Evolutionary conservation across 257 asterid genomes (phyloP), one percentile per base, ranked within the genome.

Genomic region (Knoxia roxburghii): DNA sequence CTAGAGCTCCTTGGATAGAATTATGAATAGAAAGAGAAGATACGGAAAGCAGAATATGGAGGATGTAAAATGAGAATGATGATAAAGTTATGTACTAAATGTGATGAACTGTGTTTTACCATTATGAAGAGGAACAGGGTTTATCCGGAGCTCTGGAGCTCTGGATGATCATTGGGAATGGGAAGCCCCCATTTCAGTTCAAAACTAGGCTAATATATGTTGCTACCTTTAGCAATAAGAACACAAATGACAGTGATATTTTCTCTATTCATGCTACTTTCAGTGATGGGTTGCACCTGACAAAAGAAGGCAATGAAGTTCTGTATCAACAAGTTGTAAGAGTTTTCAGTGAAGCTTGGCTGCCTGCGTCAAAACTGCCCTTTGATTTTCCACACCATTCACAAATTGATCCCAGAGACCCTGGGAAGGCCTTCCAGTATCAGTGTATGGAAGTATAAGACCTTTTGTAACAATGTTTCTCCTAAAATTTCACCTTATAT

Each of bases 271-370:
- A 61, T 40, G 67, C 26, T 68, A 10, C 75, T 65, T 60, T 33
- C 82, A 93, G 97, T 0, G 99, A 94, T 67, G 99, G 99, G 45
- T 78, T 94, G 75, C 99, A 90, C 79, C 81, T 90, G 70, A 90
- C 97, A 13, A 70, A 82, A 3, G 95, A 85, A 71, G 96, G 99
- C 52, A 94, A 94, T 74, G 83, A 83, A 26, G 73, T 87, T 18
- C 95, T 93, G 23, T 67, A 71, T 57, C 52, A 56, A 77, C 87
- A 90, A 83, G 84, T 88, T 9, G 41, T 68, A 46, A 76, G 80
- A 75, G 87, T 84, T 59, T 80, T 90, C 26, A 82, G 75, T 30
- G 83, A 75, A 65, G 86, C 89, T 10, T 82, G 92, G 40, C 76
- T 88, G 64, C 55, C 87, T 33, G 82, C 87, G 37, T 67, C 65